Conservation (phyloP, 1,284 basidiomycete genomes). For the Ceraceosorus guamensis region DNA sequence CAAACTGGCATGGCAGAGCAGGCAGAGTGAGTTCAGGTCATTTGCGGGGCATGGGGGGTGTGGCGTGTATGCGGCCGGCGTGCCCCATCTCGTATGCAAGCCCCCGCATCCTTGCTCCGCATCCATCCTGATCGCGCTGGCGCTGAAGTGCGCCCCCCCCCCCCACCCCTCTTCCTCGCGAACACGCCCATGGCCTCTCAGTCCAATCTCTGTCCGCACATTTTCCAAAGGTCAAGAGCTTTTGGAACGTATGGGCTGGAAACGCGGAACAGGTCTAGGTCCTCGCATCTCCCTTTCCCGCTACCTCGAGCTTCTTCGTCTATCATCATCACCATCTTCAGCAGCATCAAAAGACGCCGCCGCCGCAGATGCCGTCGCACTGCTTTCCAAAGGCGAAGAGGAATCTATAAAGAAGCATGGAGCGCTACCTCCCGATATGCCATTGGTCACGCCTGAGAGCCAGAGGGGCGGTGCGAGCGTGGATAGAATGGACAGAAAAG, state of each 20-base stretch:
- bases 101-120: no score
- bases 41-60: no score
- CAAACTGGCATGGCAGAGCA: neutral
- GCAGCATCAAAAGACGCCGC: no score
- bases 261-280: constrained; percentile 82
- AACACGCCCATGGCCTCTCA: no score
- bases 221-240: constrained; percentile 52
- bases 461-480: neutral
- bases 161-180: no score
- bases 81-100: no score
- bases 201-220: no score
- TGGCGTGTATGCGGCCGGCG: no score
- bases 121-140: no score
- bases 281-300: constrained; percentile 75
- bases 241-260: constrained; percentile 92
- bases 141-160: no score
- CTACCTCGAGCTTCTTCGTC: constrained; percentile 53
- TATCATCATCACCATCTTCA: no score
- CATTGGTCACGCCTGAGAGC: constrained; percentile 30
- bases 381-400: constrained; percentile 55
- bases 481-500: neutral
- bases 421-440: constrained; percentile 51
- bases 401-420: constrained; percentile 51
- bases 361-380: neutral
- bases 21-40: neutral